Conservation (phyloP, 2,329 filamentous ascomycete species). For the Bisporella sp. region DNA sequence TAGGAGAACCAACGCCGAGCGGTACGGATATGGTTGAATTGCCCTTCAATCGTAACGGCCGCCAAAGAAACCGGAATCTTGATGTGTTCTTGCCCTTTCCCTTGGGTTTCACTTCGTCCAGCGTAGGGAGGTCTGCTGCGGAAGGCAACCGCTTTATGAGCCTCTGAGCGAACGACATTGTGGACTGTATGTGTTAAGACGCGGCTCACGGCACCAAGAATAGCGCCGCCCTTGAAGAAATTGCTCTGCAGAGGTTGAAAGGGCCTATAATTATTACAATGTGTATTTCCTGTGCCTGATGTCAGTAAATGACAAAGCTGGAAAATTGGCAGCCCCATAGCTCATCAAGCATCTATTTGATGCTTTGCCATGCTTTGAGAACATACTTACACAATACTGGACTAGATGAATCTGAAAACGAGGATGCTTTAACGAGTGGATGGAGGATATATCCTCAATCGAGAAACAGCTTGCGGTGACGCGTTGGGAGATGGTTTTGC, state of each 20-base stretch:
- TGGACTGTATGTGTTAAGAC: background rate
- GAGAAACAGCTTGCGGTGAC: constrained; percentile 21
- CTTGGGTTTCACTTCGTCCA: constrained; percentile 37
- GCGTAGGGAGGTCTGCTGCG: constrained; percentile 33
- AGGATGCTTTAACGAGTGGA: constrained; percentile 22
- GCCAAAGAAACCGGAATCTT: constrained; percentile 71
- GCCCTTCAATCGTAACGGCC: constrained; percentile 80
- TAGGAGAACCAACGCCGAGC: constrained; percentile 82
- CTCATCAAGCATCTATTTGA: too few species aligned
- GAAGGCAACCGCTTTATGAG: constrained; percentile 44
- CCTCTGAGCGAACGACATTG: constrained; percentile 47
- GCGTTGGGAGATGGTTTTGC: constrained; percentile 15
- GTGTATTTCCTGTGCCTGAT: too few species aligned
- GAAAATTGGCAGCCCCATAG: too few species aligned
- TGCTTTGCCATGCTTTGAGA: too few species aligned
- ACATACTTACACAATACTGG: too few species aligned
- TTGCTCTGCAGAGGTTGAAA: too few species aligned
- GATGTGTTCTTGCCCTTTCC: constrained; percentile 32
- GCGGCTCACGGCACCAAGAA: too few species aligned
- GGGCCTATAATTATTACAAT: too few species aligned
- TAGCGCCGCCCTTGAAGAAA: too few species aligned
- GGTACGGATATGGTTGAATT: constrained; percentile 92
- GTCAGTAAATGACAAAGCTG: too few species aligned
- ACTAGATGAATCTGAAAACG: too few species aligned
- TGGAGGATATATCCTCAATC: constrained; percentile 25